phyloP scores from a whole-genome alignment of 305 asterid species.

The Fraxinus xanthoxyloides region DNA sequence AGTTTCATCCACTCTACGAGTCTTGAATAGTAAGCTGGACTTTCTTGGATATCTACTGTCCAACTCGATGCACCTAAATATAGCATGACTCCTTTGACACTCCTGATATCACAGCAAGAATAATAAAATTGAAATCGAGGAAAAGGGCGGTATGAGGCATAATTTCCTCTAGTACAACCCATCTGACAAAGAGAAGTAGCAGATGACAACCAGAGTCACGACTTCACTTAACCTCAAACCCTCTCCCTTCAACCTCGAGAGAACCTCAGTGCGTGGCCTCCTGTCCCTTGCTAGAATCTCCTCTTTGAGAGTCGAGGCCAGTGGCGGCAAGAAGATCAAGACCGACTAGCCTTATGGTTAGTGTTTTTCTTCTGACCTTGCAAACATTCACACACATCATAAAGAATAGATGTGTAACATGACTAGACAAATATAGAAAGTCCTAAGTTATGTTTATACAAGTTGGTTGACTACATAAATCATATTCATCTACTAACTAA shows the following conservation, averaged over 20 bases:
- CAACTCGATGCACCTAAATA: background rate
- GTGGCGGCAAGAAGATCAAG: constrained; percentile 48
- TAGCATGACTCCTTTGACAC: background rate
- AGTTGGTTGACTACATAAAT: background rate
- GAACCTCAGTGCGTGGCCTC: constrained; percentile 48
- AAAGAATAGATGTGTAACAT: background rate
- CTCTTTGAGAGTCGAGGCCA: constrained; percentile 49
- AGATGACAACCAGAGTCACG: constrained; percentile 70
- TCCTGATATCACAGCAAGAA: background rate
- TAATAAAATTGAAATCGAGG: background rate
- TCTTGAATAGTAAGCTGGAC: background rate
- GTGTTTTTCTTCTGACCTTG: background rate
- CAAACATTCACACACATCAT: background rate
- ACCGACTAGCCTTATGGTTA: constrained; percentile 73
- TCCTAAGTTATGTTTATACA: background rate
- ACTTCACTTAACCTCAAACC: constrained; percentile 68
- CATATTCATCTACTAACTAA: constrained; percentile 7
- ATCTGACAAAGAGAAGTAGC: background rate
- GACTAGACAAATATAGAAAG: background rate
- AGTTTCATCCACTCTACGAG: background rate
- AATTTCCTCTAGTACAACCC: background rate
- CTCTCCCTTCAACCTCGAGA: constrained; percentile 37
- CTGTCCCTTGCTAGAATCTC: constrained; percentile 65
- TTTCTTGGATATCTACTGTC: background rate
- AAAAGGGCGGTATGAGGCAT: too few species aligned